These are phyloP conservation scores for Meripilus lineatus DNA, from an alignment of 1,284 basidiomycete genomes.

Conservation along the genomic window DNA sequence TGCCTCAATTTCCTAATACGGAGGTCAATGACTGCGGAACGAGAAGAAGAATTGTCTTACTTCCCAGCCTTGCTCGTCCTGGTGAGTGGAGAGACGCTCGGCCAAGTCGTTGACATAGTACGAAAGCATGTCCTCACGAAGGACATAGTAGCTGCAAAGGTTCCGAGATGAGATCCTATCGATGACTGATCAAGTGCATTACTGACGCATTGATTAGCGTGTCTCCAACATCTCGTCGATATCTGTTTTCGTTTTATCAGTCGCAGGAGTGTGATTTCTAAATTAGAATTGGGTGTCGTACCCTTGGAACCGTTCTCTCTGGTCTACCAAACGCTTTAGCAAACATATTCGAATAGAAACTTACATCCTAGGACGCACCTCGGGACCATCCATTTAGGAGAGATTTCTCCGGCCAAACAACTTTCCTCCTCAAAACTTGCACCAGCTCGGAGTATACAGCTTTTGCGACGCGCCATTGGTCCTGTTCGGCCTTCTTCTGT, in stretches of 20 bases:
- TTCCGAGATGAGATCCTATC: neutral
- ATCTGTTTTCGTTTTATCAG: conserved; percentile 37
- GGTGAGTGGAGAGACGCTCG: conserved; percentile 41
- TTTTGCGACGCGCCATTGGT: conserved; percentile 57
- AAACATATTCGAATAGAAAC: neutral
- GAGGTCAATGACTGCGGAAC: neutral
- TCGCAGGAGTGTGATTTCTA: neutral
- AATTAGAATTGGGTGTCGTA: conserved; percentile 31
- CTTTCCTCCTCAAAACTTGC: conserved; percentile 64
- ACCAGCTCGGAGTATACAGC: conserved; percentile 78
- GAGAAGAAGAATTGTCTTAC: conserved; percentile 33
- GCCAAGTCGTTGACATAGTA: conserved; percentile 61
- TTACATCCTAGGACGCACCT: conserved; percentile 39
- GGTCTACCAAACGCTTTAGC: conserved; percentile 42
- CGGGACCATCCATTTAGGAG: conserved; percentile 55
- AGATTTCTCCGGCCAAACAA: conserved; percentile 56
- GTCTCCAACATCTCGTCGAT: conserved; percentile 86
- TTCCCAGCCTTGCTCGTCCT: conserved; percentile 57
- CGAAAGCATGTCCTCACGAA: conserved; percentile 76
- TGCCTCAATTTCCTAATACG: conserved; percentile 72
- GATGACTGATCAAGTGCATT: neutral
- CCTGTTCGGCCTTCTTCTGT: conserved; percentile 31
- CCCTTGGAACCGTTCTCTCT: conserved; percentile 72
- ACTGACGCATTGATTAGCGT: conserved; percentile 85
- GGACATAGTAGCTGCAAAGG: conserved; percentile 74